Base-by-base conservation (phyloP, 805 yeast genomes). In the Ogataea glucozyma region DNA sequence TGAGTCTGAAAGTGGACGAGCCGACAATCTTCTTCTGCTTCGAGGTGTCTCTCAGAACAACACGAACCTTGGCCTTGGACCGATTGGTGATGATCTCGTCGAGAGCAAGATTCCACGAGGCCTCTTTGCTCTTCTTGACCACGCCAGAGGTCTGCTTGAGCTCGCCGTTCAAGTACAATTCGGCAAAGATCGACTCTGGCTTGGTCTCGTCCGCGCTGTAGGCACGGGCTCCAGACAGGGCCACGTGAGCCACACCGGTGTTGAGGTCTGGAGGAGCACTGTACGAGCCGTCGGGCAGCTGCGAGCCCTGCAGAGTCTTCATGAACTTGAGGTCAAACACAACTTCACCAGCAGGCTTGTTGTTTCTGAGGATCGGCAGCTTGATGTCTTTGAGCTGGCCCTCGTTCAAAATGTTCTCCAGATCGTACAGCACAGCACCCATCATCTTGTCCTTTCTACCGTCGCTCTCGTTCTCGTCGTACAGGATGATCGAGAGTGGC, bases 251-350 rank as follows among this genome's bases (percentile, higher is more conserved):
- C 54, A 95, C 82, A 74, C 99, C 99, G 12, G 97, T 88, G 67
- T 91, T 91, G 61, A 88, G 78, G 52, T 88, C 97, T 33, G 96
- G 96, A 34, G 95, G 86, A 36, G 95, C 88, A 51, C 81, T 83
- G 41, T 76, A 72, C 2, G 90, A 83, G 38, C 97, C 97, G 64
- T 88, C 96, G 3, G 87, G 83, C 44, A 76, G 73, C 48, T 77
- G 68, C 53, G 71, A 64, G 44, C 79, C 72, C 66, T 78, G 72
- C 47, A 88, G 67, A 11, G 93, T 83, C 30, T 95, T 93, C 73
- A 81, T 81, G 69, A 76, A 86, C 49, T 79, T 79, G 53, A 86
- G 72, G 49, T 86, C 89, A 61, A 81, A 87, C 5, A 64, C 65
- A 31, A 93, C 67, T 36, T 75, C 73, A 51, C 98, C 99, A 23